Evolutionary conservation across 2,329 filamentous ascomycete species (phyloP).

Genomic region (Tolypocladium ophioglossoides): DNA sequence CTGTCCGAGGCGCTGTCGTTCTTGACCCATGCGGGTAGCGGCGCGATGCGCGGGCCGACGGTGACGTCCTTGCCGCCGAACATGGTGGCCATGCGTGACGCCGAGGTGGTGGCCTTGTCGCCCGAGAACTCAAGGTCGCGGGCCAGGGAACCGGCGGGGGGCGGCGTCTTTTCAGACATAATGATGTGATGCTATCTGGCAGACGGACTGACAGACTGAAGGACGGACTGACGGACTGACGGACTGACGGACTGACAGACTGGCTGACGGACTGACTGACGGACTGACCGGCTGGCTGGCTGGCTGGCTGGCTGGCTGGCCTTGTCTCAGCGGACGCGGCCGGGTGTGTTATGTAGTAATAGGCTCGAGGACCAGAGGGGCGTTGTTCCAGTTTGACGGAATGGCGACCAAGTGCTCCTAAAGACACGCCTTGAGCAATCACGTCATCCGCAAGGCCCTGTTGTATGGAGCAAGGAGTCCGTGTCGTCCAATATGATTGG

Average conservation of each 20-base stretch:
- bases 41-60: slow-evolving; percentile 42
- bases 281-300: no score
- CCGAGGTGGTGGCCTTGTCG: slow-evolving; percentile 4
- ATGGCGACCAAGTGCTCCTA: neutral
- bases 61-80: slow-evolving; percentile 29
- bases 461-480: no score
- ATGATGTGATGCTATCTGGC: neutral
- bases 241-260: no score
- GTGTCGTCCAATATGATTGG: no score
- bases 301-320: no score
- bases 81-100: slow-evolving; percentile 19
- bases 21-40: slow-evolving; percentile 26
- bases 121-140: slow-evolving; percentile 13
- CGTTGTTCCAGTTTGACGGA: neutral
- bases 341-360: no score
- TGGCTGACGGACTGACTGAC: no score
- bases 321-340: no score
- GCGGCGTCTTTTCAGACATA: slow-evolving; percentile 15
- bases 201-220: neutral
- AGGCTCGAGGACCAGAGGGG: neutral
- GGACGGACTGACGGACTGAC: no score
- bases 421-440: neutral
- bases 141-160: neutral
- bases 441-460: neutral
- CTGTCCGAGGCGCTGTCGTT: slow-evolving; percentile 26